These are phyloP conservation scores for Leccinum subrobustum DNA, from an alignment of 1,284 basidiomycete species.

Conservation along the genomic window DNA sequence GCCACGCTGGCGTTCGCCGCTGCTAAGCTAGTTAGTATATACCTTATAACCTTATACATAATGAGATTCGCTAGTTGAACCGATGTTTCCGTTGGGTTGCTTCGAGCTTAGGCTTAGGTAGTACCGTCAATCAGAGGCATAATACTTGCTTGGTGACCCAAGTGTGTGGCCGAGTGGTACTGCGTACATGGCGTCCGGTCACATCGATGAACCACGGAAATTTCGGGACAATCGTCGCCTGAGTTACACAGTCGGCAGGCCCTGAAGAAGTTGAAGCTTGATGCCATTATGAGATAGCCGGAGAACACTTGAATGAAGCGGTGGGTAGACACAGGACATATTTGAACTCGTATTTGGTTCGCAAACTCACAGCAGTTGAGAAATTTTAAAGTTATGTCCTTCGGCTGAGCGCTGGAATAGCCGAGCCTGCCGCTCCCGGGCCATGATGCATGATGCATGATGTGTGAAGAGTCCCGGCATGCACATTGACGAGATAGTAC, in stretches of 20 bases:
- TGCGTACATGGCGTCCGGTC: not conserved
- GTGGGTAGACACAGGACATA: not conserved
- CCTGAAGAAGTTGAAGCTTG: not conserved
- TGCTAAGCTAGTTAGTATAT: slow-evolving; percentile 10
- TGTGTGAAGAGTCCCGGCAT: not conserved
- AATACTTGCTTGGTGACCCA: not conserved
- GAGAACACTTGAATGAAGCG: not conserved
- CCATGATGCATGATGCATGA: not conserved
- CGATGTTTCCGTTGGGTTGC: not conserved
- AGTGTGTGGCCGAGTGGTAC: not conserved
- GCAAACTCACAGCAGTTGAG: not conserved
- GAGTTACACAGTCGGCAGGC: not conserved
- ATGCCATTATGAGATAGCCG: not conserved
- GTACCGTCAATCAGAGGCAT: not conserved
- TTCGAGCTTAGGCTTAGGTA: not conserved
- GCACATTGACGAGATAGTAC: not conserved
- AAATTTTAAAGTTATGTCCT: not conserved
- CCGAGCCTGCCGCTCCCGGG: not conserved
- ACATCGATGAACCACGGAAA: not conserved
- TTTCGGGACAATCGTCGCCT: not conserved
- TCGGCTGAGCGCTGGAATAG: not conserved
- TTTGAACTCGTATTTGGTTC: not conserved
- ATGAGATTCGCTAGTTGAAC: slow-evolving; percentile 15
- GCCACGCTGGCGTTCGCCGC: slow-evolving; percentile 24
- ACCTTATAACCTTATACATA: slow-evolving; percentile 29